A percentile compares a stretch with the other conserved stretches of the same genome.
phyloP scores from a whole-genome alignment of 208 protist genomes.

The Trichomonas tenax region DNA sequence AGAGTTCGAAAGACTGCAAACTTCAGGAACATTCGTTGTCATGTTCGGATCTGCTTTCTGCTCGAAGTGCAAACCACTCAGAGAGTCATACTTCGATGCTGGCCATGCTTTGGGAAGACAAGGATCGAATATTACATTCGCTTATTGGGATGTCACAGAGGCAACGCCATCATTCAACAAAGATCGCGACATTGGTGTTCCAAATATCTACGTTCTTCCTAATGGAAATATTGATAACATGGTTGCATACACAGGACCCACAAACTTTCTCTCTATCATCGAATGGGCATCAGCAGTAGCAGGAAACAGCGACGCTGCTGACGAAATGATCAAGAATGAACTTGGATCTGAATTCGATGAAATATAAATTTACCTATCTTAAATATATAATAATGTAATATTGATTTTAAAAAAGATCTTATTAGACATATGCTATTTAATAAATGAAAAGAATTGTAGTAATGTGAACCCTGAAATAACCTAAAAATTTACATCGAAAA shows the following conservation, averaged over 20 bases:
- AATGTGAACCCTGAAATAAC: too few species aligned
- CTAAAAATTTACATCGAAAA: too few species aligned
- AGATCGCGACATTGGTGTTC: not conserved
- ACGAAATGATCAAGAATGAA: not conserved
- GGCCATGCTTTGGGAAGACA: not conserved
- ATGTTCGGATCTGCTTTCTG: not conserved
- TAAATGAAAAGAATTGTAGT: too few species aligned
- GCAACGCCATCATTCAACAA: not conserved
- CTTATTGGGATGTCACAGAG: not conserved
- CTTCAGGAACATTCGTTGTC: not conserved
- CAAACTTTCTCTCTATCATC: not conserved
- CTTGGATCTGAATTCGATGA: not conserved
- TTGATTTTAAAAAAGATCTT: too few species aligned
- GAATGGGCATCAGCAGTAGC: not conserved
- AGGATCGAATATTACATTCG: not conserved
- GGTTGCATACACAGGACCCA: not conserved
- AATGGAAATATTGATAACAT: not conserved
- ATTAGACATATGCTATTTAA: too few species aligned
- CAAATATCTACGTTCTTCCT: not conserved
- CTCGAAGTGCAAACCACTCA: not conserved
- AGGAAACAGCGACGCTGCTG: not conserved
- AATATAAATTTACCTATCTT: not conserved
- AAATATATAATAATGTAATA: too few species aligned
- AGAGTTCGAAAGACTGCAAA: not conserved
- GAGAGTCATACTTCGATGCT: not conserved